phyloP scores from a whole-genome alignment of 169 alveolate genomes.

The Cyclospora cayetanensis region DNA sequence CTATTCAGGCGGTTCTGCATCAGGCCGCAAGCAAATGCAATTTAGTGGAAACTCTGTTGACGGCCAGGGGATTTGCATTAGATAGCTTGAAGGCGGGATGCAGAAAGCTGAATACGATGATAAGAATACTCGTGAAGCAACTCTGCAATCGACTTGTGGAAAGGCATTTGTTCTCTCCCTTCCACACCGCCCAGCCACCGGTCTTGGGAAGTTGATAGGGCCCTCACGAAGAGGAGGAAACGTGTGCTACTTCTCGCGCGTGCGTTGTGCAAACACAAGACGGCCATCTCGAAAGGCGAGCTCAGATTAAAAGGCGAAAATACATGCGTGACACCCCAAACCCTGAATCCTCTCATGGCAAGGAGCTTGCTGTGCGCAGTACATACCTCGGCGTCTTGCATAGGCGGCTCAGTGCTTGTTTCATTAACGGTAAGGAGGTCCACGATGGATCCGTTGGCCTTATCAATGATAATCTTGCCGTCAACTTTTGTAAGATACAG shows the following conservation, averaged over 20 bases:
- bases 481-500: slow-evolving; percentile 86
- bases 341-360: neutral
- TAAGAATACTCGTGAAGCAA: too few relatives aligned
- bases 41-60: too few relatives aligned
- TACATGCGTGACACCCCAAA: neutral
- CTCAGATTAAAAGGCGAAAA: neutral
- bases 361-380: neutral
- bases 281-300: neutral
- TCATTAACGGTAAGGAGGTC: slow-evolving; percentile 92
- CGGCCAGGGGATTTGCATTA: too few relatives aligned
- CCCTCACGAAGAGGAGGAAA: neutral
- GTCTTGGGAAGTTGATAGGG: too few relatives aligned
- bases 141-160: too few relatives aligned
- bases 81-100: too few relatives aligned
- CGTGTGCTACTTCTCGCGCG: neutral
- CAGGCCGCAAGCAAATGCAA: neutral
- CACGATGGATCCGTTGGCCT: slow-evolving; percentile 91
- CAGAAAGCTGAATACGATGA: too few relatives aligned
- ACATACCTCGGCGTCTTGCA: slow-evolving; percentile 83
- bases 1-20: slow-evolving; percentile 87
- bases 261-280: neutral
- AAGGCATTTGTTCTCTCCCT: too few relatives aligned
- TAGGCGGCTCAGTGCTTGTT: slow-evolving; percentile 91
- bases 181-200: too few relatives aligned
- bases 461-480: slow-evolving; percentile 88